These are phyloP conservation scores for Deinandra increscens DNA, from an alignment of 129 eudicot genomes.

Conservation along the genomic window DNA sequence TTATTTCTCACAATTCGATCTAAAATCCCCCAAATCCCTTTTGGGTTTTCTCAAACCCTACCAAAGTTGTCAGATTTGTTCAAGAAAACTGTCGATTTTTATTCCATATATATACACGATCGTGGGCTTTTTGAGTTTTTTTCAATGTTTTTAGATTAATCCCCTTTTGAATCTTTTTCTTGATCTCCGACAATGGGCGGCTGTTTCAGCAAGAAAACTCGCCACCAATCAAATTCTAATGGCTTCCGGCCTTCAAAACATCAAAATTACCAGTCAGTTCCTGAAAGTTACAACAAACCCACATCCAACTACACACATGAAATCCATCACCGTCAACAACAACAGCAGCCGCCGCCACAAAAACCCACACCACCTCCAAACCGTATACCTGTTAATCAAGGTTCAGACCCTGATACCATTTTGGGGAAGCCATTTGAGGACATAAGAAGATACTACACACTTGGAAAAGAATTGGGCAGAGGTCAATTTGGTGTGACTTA, in stretches of 20 bases:
- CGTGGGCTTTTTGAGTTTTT: not conserved
- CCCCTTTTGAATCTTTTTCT: slow-evolving; percentile 13
- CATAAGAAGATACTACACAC: slow-evolving; percentile 41
- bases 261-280: slow-evolving; percentile 38
- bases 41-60: slow-evolving; percentile 29
- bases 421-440: slow-evolving; percentile 79
- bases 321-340: slow-evolving; percentile 20
- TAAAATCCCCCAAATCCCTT: slow-evolving; percentile 22
- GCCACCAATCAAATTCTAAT: slow-evolving; percentile 23
- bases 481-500: slow-evolving; percentile 78
- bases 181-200: slow-evolving; percentile 44
- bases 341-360: slow-evolving; percentile 29
- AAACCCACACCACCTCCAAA: slow-evolving; percentile 30
- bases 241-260: slow-evolving; percentile 35
- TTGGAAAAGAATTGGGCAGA: slow-evolving; percentile 79
- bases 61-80: slow-evolving; percentile 17
- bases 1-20: slow-evolving; percentile 8
- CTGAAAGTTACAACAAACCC: slow-evolving; percentile 39
- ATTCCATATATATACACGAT: not conserved
- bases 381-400: slow-evolving; percentile 34
- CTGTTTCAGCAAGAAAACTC: slow-evolving; percentile 51
- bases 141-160: not conserved
- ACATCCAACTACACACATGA: slow-evolving; percentile 31
- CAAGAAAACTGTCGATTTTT: not conserved
- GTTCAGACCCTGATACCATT: slow-evolving; percentile 49